Evolutionary conservation across 495 filamentous ascomycete species (phyloP).

Genomic region (Annulohypoxylon maeteangense): DNA sequence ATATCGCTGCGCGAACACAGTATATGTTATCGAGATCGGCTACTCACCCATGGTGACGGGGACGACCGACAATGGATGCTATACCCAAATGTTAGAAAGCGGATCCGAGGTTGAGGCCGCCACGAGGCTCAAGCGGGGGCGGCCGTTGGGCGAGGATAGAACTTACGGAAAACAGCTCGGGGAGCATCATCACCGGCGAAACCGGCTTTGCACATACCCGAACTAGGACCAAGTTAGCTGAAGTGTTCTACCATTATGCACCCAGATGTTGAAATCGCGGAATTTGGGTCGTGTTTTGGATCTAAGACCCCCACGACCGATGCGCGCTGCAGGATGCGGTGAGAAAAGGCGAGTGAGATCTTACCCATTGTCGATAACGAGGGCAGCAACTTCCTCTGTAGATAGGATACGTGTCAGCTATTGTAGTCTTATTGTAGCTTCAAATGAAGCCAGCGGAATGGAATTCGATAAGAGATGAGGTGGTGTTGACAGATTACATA

Average conservation of each 20-base stretch:
- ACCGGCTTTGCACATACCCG: conserved; percentile 99
- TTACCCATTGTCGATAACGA: conserved; percentile 99
- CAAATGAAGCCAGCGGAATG: neutral
- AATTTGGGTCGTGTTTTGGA: conserved; percentile 14
- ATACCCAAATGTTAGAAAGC: conserved; percentile 40
- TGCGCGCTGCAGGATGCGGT: conserved; percentile 49
- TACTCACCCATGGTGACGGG: conserved; percentile 98
- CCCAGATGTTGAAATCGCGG: conserved; percentile 15
- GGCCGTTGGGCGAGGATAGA: conserved; percentile 43
- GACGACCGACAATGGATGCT: conserved; percentile 99
- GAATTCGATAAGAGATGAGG: conserved; percentile 20
- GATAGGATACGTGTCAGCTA: conserved; percentile 64
- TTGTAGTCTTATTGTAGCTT: conserved; percentile 27
- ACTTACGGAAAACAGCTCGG: conserved; percentile 99
- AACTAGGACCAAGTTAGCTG: conserved; percentile 75
- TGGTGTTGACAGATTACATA: conserved; percentile 46
- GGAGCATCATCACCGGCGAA: conserved; percentile 99
- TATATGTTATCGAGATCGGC: conserved; percentile 20
- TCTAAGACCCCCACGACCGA: conserved; percentile 29
- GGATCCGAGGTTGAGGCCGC: conserved; percentile 36
- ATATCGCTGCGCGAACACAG: conserved; percentile 23
- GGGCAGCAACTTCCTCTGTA: conserved; percentile 99
- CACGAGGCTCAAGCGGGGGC: conserved; percentile 46
- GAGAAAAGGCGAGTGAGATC: conserved; percentile 52
- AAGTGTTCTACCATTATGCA: conserved; percentile 15